Conservation (phyloP, 352 stramenopile genomes). For the Phytophthora constricta region DNA sequence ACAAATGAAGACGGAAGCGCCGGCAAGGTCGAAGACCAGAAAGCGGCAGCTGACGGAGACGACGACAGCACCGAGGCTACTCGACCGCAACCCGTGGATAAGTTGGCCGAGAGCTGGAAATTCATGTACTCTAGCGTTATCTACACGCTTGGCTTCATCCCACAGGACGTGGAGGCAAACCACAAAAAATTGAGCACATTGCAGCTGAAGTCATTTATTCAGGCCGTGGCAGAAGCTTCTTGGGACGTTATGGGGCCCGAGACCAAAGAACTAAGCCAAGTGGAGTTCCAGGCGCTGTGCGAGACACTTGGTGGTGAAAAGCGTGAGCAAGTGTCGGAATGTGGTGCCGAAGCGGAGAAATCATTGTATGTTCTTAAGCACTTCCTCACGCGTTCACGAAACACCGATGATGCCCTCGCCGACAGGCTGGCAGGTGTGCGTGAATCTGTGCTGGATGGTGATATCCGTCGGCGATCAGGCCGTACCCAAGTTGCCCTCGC, state of each 20-base stretch:
- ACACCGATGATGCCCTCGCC: conserved; percentile 57
- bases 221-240: conserved; percentile 71
- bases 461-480: conserved; percentile 56
- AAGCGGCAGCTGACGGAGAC: conserved; percentile 8
- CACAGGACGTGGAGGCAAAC: conserved; percentile 38
- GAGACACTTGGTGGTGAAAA: conserved; percentile 57
- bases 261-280: conserved; percentile 52
- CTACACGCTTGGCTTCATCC: conserved; percentile 75
- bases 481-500: conserved; percentile 62
- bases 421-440: conserved; percentile 59
- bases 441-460: conserved; percentile 60
- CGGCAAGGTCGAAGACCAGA: background rate
- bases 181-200: conserved; percentile 81
- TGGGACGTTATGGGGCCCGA: conserved; percentile 63
- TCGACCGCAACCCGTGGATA: conserved; percentile 18
- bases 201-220: conserved; percentile 88
- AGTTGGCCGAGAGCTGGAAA: conserved; percentile 44
- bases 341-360: conserved; percentile 44
- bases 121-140: conserved; percentile 76
- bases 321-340: conserved; percentile 33
- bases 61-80: conserved; percentile 7
- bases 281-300: conserved; percentile 83
- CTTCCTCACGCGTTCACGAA: conserved; percentile 63
- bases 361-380: conserved; percentile 75
- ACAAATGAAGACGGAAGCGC: background rate